These are phyloP conservation scores for Leccinum ochraceum DNA, from an alignment of 768 basidiomycete genomes.

Conservation along the genomic window DNA sequence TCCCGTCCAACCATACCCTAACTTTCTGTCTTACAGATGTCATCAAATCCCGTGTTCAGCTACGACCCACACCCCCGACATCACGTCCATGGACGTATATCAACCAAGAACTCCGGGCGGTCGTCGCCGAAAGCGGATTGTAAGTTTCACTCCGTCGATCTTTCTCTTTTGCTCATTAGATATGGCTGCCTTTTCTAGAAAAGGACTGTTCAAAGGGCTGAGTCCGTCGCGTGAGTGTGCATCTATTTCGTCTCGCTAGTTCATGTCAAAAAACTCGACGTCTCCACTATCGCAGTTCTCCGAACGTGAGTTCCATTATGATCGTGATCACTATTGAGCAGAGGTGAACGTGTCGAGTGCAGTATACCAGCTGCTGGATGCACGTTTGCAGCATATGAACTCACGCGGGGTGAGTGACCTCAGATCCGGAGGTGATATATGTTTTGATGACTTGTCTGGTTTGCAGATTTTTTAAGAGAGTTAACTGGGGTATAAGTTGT, in stretches of 20 bases:
- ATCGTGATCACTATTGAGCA: background rate
- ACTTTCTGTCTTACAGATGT: constrained; percentile 56
- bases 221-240: constrained; percentile 68
- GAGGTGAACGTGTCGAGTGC: background rate
- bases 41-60: constrained; percentile 87
- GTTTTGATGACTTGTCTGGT: background rate
- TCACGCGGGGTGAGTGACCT: constrained; percentile 61
- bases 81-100: constrained; percentile 81
- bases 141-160: constrained; percentile 39
- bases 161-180: background rate
- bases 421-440: background rate
- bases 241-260: background rate
- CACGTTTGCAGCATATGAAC: constrained; percentile 88
- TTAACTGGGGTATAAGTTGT: constrained; percentile 22
- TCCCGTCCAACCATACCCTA: background rate
- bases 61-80: constrained; percentile 69
- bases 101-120: constrained; percentile 58
- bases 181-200: constrained; percentile 23
- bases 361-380: constrained; percentile 91
- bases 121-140: constrained; percentile 74
- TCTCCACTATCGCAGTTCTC: constrained; percentile 43
- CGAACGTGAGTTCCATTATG: constrained; percentile 47
- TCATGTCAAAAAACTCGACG: background rate
- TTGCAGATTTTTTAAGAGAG: constrained; percentile 27
- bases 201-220: constrained; percentile 71